These are phyloP conservation scores for Termitomyces sp. DNA, from an alignment of 768 basidiomycete genomes.

Conservation along the genomic window DNA sequence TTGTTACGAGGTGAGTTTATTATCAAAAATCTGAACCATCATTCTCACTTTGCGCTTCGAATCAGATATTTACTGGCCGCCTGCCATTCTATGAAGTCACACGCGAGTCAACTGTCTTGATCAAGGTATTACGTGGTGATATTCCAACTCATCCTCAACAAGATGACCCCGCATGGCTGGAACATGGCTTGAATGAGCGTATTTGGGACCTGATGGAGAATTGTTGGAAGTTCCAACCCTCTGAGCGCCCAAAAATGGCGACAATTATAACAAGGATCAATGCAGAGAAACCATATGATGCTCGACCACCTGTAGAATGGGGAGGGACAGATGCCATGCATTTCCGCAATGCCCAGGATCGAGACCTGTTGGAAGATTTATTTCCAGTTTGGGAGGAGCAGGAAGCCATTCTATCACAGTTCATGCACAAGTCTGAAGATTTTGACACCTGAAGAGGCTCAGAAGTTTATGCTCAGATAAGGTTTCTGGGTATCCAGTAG, in stretches of 20 bases:
- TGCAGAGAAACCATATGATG: neutral
- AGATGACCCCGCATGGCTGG: neutral
- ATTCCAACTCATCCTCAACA: slow-evolving; percentile 1
- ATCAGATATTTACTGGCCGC: slow-evolving; percentile 1
- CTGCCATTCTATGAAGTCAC: neutral
- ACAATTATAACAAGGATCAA: neutral
- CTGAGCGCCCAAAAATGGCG: neutral
- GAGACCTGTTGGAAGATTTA: neutral
- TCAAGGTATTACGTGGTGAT: neutral
- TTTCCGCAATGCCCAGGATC: slow-evolving; percentile 1
- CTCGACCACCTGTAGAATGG: slow-evolving; percentile 4
- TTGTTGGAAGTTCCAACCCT: slow-evolving; percentile 2
- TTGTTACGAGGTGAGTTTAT: slow-evolving; percentile 7
- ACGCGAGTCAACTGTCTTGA: neutral
- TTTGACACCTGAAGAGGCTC: too few species aligned
- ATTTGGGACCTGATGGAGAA: slow-evolving; percentile 4
- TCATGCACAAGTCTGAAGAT: too few species aligned
- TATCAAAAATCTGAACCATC: neutral
- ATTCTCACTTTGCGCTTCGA: neutral
- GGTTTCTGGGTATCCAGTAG: too few species aligned
- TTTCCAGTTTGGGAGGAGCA: neutral
- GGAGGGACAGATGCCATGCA: neutral
- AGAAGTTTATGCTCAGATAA: too few species aligned
- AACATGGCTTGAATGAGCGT: neutral
- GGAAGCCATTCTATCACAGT: neutral